Base-by-base conservation (phyloP, 495 filamentous ascomycete species). In the Daldinia vernicosa region DNA sequence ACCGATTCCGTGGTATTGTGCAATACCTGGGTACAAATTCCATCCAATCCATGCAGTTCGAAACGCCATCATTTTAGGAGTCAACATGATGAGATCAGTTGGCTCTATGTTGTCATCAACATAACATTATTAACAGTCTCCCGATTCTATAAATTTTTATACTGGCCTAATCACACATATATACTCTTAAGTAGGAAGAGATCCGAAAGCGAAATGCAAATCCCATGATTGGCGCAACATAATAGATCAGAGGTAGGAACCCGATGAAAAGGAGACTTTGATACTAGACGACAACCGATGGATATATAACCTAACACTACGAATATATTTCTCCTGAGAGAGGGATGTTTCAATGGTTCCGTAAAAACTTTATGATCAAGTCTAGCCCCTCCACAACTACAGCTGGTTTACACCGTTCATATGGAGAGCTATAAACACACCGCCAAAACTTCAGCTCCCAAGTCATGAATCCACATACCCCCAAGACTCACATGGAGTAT, bases 1-100 rank as follows among this genome's bases (percentile, higher is more conserved):
- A 43, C 55, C 63, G 63, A 15, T 37, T 35, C 56, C 57, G 19
- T 51, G 1, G 9, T 43, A n/a, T n/a, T n/a, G n/a, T n/a, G n/a
- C 32, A 1, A 8, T 39, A 17, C 14, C 6, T 7, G 7, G 37
- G 37, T 40, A 40, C 39, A 40, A 3, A 40, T 35, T 35, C 33
- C 4, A 14, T 35, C 3, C 14, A 35, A 14, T 5, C 33, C 4
- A 27, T 27, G n/a, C n/a, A n/a, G 32, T 32, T 2, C 7, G 7
- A 9, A 33, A 33, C 7, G n/a, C 17, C 40, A 19, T 17, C 40
- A 19, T 17, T 43, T 43, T 17, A 8, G 6, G 17, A 4, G 9
- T 47, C 17, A 47, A 47, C 22, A 47, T 24, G 43, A 6, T 24
- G 22, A 47, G 19, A 47, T 12, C 19, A 47, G 11, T 11, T 47